Evolutionary conservation across 2,329 filamentous ascomycete species (phyloP).

Genomic region (Xylaria sp.): DNA sequence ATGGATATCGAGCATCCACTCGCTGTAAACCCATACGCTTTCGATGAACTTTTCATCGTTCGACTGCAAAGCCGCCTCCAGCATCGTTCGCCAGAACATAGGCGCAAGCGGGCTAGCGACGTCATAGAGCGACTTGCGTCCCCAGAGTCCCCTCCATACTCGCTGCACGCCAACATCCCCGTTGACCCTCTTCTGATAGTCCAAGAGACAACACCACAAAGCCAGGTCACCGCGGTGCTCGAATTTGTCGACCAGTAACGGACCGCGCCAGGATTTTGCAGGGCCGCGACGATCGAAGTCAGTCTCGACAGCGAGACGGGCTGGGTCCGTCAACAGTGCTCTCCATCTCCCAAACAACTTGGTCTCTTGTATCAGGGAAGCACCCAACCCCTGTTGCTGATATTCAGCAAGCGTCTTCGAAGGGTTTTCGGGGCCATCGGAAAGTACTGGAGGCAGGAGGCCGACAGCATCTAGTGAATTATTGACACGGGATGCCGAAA

Average conservation of each 20-base stretch:
- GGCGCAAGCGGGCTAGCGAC: conserved; percentile 29
- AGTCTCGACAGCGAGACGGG: conserved; percentile 35
- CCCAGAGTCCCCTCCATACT: conserved; percentile 39
- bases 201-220: conserved; percentile 36
- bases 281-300: conserved; percentile 35
- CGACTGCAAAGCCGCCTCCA: conserved; percentile 38
- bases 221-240: conserved; percentile 34
- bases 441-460: conserved; percentile 19
- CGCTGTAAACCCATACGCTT: conserved; percentile 43
- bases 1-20: conserved; percentile 46
- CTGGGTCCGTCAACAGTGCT: conserved; percentile 28
- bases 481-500: conserved; percentile 17
- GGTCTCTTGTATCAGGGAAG: conserved; percentile 25
- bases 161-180: conserved; percentile 31
- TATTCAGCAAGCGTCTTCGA: conserved; percentile 5
- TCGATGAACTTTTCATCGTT: conserved; percentile 38
- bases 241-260: conserved; percentile 33
- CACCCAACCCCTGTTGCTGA: conserved; percentile 8
- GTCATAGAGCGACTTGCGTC: conserved; percentile 35
- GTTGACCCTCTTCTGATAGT: conserved; percentile 36
- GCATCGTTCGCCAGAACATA: conserved; percentile 37
- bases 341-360: conserved; percentile 33
- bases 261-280: conserved; percentile 25
- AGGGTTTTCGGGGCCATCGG: conserved; percentile 1
- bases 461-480: conserved; percentile 17